phyloP scores from a whole-genome alignment of 1,284 basidiomycete genomes.

The Melanopsichium pennsylvanicum region DNA sequence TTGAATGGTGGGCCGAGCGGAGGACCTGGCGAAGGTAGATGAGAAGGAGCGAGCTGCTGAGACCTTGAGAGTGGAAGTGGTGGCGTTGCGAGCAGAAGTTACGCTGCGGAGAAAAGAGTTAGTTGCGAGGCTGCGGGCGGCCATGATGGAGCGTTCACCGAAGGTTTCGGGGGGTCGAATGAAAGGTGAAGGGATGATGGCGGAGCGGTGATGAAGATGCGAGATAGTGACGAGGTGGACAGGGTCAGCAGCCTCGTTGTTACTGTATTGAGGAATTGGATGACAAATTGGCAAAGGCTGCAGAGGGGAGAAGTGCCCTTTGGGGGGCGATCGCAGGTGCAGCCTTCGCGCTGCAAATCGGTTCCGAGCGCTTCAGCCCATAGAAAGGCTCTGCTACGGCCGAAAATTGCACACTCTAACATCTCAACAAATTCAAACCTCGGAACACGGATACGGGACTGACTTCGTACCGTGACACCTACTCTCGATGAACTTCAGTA shows the following conservation, averaged over 20 bases:
- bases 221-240: background rate
- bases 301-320: conserved; percentile 2
- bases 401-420: conserved; percentile 13
- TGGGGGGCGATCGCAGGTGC: conserved; percentile 20
- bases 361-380: conserved; percentile 11
- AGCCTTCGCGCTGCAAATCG: conserved; percentile 17
- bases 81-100: conserved; percentile 27
- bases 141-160: conserved; percentile 22
- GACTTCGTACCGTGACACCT: too few relatives aligned
- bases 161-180: background rate
- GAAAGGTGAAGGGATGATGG: background rate
- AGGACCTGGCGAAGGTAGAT: conserved; percentile 14
- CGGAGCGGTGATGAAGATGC: conserved; percentile 1
- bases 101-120: conserved; percentile 31
- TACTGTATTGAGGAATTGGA: conserved; percentile 14
- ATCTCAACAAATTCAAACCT: too few relatives aligned
- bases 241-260: too few relatives aligned
- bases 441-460: too few relatives aligned
- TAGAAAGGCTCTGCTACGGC: conserved; percentile 3
- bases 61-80: conserved; percentile 17
- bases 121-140: conserved; percentile 30
- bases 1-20: conserved; percentile 25
- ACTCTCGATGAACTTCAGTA: too few relatives aligned
- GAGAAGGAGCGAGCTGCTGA: conserved; percentile 29
- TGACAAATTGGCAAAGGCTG: conserved; percentile 37